These are phyloP conservation scores for Aspergillus tubingensis DNA, from an alignment of 2,329 filamentous ascomycete genomes.

Conservation along the genomic window DNA sequence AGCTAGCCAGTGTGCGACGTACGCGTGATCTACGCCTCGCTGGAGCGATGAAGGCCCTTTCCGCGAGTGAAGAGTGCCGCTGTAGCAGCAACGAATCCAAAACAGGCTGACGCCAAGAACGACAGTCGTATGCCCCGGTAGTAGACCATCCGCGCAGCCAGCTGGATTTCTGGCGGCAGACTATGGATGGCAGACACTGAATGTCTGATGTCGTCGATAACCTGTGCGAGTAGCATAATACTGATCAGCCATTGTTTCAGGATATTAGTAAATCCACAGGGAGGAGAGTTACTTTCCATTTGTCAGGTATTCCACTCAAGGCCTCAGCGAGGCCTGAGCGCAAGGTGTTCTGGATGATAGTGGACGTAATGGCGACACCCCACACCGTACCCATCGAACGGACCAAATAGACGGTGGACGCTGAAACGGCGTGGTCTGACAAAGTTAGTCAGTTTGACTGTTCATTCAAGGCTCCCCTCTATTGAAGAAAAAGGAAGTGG, in stretches of 20 bases:
- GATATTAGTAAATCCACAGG: conserved; percentile 4
- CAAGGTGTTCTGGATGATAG: conserved; percentile 64
- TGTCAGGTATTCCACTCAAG: conserved; percentile 58
- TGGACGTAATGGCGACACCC: conserved; percentile 64
- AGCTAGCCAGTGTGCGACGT: not conserved
- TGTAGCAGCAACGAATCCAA: conserved; percentile 54
- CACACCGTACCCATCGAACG: conserved; percentile 65
- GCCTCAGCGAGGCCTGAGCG: conserved; percentile 56
- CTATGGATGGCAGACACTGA: conserved; percentile 59
- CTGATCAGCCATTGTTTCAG: conserved; percentile 27
- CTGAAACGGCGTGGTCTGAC: conserved; percentile 64
- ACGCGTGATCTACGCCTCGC: not conserved
- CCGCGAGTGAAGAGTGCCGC: conserved; percentile 51
- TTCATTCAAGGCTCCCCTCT: not conserved
- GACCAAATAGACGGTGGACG: conserved; percentile 65
- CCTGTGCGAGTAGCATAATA: conserved; percentile 40
- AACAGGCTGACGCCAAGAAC: conserved; percentile 57
- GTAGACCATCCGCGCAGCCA: conserved; percentile 60
- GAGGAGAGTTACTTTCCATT: conserved; percentile 55
- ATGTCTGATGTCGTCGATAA: conserved; percentile 64
- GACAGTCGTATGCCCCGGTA: conserved; percentile 60
- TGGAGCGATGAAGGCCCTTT: conserved; percentile 27
- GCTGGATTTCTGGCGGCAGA: conserved; percentile 59
- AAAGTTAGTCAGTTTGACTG: not conserved
- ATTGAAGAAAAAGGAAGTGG: not conserved